Base-by-base conservation (phyloP, 176 grass and related monocot species). In the Metroxylon sagu region DNA sequence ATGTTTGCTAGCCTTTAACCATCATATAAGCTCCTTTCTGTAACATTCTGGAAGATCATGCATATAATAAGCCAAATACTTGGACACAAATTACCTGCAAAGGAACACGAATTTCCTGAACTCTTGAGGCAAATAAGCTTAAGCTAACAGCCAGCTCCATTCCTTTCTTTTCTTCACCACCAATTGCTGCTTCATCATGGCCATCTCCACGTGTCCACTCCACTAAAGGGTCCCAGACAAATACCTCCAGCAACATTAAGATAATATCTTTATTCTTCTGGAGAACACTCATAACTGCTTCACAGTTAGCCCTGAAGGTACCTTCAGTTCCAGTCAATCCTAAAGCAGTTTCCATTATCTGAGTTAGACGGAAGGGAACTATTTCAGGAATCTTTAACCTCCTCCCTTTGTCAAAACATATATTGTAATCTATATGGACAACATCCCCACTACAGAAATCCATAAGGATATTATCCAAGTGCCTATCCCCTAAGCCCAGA, bases 321-420 rank as follows among this genome's bases (percentile, higher is more conserved):
- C 91, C 91, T 85, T 90, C 91, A 59, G 73, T 65, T 43, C 91
- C 91, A 26, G 76, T 82, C 75, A 96, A 87, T 54, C 91, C 91
- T 74, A 96, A 85, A 62, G 91, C 91, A 49, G 86, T 72, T 81
- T 96, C 86, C 75, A 96, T 87, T 60, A 67, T 96, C 83, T 90
- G 91, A 71, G 91, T 90, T 66, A 96, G 83, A 25, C 91, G 83
- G 77, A 96, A 96, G 61, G 91, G 91, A 67, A 96, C 86, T 69
- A 96, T 96, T 84, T 96, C 91, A 76, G 91, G 91, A 71, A 96
- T 89, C 72, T 96, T 96, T 74, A 96, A 64, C 52, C 86, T 78
- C 77, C 83, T 96, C 53, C 91, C 91, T 83, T 96, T 96, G 68
- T 96, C 91, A 82, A 96, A 96, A 67, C 91, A 96, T 77, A 96